phyloP scores from a whole-genome alignment of 805 yeast genomes.

The Pichia scutulata region DNA sequence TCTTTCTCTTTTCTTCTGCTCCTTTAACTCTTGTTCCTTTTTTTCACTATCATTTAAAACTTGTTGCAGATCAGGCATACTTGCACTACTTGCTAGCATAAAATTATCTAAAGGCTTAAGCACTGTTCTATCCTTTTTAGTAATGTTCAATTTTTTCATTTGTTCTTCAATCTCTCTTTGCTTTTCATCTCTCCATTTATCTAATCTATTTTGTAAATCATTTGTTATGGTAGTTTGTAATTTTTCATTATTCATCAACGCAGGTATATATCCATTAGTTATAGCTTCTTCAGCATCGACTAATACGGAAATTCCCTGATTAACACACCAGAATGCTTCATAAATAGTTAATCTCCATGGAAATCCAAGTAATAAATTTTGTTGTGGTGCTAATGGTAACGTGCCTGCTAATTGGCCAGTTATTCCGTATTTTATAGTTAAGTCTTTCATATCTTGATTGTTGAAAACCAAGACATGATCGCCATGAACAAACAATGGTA shows the following conservation, averaged over 20 bases:
- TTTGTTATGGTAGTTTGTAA: slow-evolving; percentile 1
- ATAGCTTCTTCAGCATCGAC: slow-evolving; percentile 7
- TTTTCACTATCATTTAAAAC: neutral
- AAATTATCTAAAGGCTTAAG: slow-evolving; percentile 7
- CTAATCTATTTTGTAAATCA: slow-evolving; percentile 8
- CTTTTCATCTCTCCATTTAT: slow-evolving; percentile 10
- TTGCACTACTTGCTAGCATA: slow-evolving; percentile 4
- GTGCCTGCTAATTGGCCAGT: slow-evolving; percentile 80
- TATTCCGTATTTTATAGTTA: slow-evolving; percentile 53
- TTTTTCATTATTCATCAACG: slow-evolving; percentile 1
- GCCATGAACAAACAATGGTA: slow-evolving; percentile 9
- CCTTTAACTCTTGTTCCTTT: slow-evolving; percentile 2
- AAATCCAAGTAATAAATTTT: slow-evolving; percentile 75
- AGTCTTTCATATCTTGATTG: slow-evolving; percentile 40
- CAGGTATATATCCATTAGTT: slow-evolving; percentile 2
- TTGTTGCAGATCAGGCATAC: slow-evolving; percentile 13
- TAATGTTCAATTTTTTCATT: slow-evolving; percentile 9
- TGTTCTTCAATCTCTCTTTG: slow-evolving; percentile 10
- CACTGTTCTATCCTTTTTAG: neutral
- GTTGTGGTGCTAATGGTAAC: slow-evolving; percentile 86
- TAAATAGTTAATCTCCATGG: slow-evolving; percentile 70
- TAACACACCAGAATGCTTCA: slow-evolving; percentile 63
- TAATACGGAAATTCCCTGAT: slow-evolving; percentile 14
- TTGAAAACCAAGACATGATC: slow-evolving; percentile 42
- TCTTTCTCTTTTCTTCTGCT: slow-evolving; percentile 3